phyloP scores from a whole-genome alignment of 208 protist species.

The Leishmania mexicana region DNA sequence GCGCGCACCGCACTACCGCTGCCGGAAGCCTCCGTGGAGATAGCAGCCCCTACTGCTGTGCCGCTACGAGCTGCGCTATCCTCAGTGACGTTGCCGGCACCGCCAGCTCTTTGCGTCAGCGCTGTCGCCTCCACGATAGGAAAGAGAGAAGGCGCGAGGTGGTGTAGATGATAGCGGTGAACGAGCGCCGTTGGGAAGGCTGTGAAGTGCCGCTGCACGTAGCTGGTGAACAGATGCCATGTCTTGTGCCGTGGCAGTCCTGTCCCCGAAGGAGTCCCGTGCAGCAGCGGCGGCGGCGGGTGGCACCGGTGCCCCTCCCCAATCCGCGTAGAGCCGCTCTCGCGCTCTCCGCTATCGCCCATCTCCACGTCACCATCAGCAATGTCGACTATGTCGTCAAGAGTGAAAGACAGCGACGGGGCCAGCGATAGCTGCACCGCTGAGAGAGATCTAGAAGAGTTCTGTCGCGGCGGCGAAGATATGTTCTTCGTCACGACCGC shows the following conservation, averaged over 20 bases:
- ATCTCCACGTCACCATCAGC: not conserved
- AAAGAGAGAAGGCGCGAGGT: slow-evolving; percentile 64
- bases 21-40: not conserved
- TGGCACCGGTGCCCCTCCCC: not conserved
- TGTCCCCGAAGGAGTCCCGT: not conserved
- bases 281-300: not conserved
- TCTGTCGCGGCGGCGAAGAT: not conserved
- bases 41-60: not conserved
- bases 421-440: slow-evolving; percentile 14
- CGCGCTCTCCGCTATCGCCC: not conserved
- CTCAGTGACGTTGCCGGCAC: not conserved
- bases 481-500: too few relatives aligned
- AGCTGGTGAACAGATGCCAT: slow-evolving; percentile 67
- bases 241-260: slow-evolving; percentile 19
- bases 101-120: not conserved
- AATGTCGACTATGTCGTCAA: slow-evolving; percentile 16
- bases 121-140: slow-evolving; percentile 22
- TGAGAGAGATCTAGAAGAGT: not conserved
- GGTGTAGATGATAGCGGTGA: slow-evolving; percentile 82
- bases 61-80: not conserved
- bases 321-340: not conserved
- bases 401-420: slow-evolving; percentile 34
- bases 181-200: slow-evolving; percentile 83
- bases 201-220: slow-evolving; percentile 52
- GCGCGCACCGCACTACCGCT: not conserved